phyloP scores from a whole-genome alignment of 1,284 basidiomycete species.

The Fomitopsis schrenkii region DNA sequence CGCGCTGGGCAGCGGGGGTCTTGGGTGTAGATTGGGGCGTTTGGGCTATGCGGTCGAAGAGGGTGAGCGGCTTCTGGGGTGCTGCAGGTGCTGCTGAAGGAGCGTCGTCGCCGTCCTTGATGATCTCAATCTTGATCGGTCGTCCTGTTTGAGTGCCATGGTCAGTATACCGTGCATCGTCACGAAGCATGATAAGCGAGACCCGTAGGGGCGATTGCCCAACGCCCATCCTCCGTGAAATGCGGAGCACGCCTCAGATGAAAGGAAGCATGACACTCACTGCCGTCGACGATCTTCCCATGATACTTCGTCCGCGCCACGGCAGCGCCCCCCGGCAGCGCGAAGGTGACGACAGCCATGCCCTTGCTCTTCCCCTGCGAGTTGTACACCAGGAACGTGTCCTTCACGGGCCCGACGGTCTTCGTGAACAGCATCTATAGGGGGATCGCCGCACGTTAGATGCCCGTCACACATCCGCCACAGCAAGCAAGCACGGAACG shows the following conservation, averaged over 20 bases:
- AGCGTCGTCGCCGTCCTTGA: constrained; percentile 40
- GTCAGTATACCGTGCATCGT: not conserved
- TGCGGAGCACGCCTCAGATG: too few species aligned
- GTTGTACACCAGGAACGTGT: constrained; percentile 68
- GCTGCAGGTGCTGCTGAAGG: constrained; percentile 2
- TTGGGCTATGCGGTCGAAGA: constrained; percentile 28
- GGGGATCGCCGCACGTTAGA: not conserved
- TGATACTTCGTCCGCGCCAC: constrained; percentile 63
- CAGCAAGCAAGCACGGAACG: too few species aligned
- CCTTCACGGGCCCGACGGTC: constrained; percentile 68
- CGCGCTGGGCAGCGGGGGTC: constrained; percentile 8
- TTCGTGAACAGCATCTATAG: constrained; percentile 60
- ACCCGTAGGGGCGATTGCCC: too few species aligned
- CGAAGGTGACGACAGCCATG: constrained; percentile 69
- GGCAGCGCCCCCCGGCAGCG: constrained; percentile 54
- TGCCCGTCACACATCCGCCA: too few species aligned
- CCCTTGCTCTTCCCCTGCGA: constrained; percentile 67
- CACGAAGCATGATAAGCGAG: too few species aligned
- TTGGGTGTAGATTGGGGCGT: not conserved
- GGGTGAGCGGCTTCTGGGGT: constrained; percentile 25
- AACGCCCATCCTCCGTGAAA: too few species aligned
- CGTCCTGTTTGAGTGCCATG: constrained; percentile 38
- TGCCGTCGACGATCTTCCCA: constrained; percentile 70
- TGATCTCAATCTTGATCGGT: constrained; percentile 65
- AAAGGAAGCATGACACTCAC: constrained; percentile 39